Percentiles rank a stretch among this genome's conserved stretches.
These are phyloP conservation scores for Nicotiana knightiana DNA, from an alignment of 257 asterid species.

Conservation along the genomic window DNA sequence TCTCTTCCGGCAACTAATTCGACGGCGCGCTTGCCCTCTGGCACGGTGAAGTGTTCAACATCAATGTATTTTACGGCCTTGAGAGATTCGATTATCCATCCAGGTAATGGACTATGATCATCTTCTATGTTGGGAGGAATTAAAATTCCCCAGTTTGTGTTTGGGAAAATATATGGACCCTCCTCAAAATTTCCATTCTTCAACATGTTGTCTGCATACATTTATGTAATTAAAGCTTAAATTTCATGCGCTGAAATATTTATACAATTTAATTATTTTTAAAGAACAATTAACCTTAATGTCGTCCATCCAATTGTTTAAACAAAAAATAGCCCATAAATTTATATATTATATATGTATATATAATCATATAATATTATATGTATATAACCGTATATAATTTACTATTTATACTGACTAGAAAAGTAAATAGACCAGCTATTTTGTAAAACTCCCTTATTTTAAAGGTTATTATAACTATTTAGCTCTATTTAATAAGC, in stretches of 20 bases:
- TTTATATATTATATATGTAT: too few relatives aligned
- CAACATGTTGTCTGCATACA: conserved; percentile 14
- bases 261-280: not conserved
- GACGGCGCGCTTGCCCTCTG: conserved; percentile 21
- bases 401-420: too few relatives aligned
- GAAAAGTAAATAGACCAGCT: too few relatives aligned
- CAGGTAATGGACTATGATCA: conserved; percentile 20
- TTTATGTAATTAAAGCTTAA: not conserved
- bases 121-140: conserved; percentile 24
- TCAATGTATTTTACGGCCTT: conserved; percentile 31
- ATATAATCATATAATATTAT: too few relatives aligned
- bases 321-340: too few relatives aligned
- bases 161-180: conserved; percentile 29
- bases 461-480: too few relatives aligned
- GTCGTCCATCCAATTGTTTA: too few relatives aligned
- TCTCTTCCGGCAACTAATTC: conserved; percentile 27
- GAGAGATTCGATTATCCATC: conserved; percentile 30
- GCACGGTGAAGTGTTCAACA: conserved; percentile 15
- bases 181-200: conserved; percentile 27
- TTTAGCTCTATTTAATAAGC: too few relatives aligned
- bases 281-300: too few relatives aligned
- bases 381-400: too few relatives aligned
- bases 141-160: conserved; percentile 19
- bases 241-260: not conserved
- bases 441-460: too few relatives aligned